Percentiles rank a stretch among this genome's conserved stretches.
phyloP scores from a whole-genome alignment of 768 basidiomycete species.

The Leccinum imitatum region DNA sequence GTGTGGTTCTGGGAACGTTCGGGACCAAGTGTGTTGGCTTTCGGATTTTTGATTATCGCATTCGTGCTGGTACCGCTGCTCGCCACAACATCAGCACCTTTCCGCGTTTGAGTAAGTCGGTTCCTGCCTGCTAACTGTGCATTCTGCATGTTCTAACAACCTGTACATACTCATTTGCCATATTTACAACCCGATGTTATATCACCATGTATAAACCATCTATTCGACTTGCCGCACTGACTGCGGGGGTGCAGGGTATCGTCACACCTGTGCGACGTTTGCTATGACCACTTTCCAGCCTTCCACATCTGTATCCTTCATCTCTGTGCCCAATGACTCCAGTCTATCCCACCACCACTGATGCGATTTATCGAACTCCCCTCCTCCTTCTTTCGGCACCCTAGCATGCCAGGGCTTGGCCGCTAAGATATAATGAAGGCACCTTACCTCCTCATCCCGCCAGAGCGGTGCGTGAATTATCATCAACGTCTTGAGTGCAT shows the following conservation, averaged over 20 bases:
- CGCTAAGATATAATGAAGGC: constrained; percentile 81
- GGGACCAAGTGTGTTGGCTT: not conserved
- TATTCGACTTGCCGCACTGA: not conserved
- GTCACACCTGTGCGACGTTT: constrained; percentile 39
- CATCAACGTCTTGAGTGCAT: constrained; percentile 85
- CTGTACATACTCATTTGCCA: no score
- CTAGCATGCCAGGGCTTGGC: constrained; percentile 85
- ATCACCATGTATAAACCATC: not conserved
- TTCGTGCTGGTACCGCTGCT: not conserved
- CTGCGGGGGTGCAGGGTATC: not conserved
- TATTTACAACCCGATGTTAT: no score
- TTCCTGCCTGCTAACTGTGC: not conserved
- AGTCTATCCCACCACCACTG: constrained; percentile 83
- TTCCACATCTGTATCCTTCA: constrained; percentile 44
- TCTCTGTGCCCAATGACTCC: constrained; percentile 39
- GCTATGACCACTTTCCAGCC: constrained; percentile 52
- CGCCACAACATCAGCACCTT: not conserved
- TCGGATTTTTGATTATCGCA: not conserved
- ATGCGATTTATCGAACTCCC: constrained; percentile 54
- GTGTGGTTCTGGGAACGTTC: not conserved
- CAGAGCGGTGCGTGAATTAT: constrained; percentile 71
- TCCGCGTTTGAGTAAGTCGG: not conserved
- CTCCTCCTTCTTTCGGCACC: constrained; percentile 36
- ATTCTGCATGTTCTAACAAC: not conserved
- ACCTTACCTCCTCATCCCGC: constrained; percentile 82